Base-by-base conservation (phyloP, 257 asterid species). In the Gynochthodes officinalis region DNA sequence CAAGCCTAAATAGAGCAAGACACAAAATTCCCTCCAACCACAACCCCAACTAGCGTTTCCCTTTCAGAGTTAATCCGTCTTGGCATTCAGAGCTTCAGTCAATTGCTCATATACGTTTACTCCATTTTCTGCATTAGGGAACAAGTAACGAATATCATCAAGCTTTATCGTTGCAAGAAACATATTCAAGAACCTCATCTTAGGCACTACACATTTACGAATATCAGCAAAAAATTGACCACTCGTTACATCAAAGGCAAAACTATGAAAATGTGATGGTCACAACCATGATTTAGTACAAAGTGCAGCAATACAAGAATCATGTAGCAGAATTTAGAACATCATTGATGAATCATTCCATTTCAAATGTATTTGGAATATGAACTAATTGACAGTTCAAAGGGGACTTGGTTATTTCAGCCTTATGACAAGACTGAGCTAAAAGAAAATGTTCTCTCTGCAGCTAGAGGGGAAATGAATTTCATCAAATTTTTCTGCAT, bases 101-200 rank as follows among this genome's bases (percentile, higher is more conserved):
- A 92, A 59, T 73, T 87, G 85, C 23, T 95, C 98, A 98, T 98
- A 92, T 52, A 82, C 62, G 68, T 79, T 63, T 52, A 16, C 80
- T 16, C 80, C 86, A 25, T 63, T 79, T 74, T 79, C 97, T 87
- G 75, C 73, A n/a, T 65, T 32, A 77, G 13, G 21, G 16, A 62
- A 62, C 18, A 30, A 64, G 33, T 18, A 25, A 70, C 40, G 32
- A 54, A 70, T 19, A 37, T 42, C 39, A 73, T 54, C 53, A 73
- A 59, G 19, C n/a, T 57, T 48, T 53, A 59, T 72, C 52, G n/a
- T 73, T 33, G n/a, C n/a, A n/a, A n/a, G n/a, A n/a, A n/a, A n/a
- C n/a, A n/a, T n/a, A n/a, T n/a, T n/a, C n/a, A n/a, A n/a, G n/a
- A n/a, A n/a, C n/a, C n/a, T n/a, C n/a, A n/a, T n/a, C n/a, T n/a